Percentiles rank a stretch among this genome's conserved stretches.
phyloP scores from a whole-genome alignment of 1,284 basidiomycete species.

The Phlebopus sp. region DNA sequence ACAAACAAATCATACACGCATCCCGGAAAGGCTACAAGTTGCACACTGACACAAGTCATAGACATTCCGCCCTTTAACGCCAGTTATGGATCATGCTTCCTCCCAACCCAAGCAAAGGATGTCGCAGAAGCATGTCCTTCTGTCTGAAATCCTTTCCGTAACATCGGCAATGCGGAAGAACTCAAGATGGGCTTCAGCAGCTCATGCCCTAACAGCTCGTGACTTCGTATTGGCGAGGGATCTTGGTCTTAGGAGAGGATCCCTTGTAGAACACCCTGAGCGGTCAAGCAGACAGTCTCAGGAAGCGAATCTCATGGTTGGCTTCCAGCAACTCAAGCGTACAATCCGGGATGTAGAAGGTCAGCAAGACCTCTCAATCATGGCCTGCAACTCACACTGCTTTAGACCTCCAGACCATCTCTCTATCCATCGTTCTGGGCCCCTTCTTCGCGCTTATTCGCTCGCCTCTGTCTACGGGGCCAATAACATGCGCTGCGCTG shows the following conservation, averaged over 20 bases:
- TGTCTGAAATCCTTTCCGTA: conserved; percentile 88
- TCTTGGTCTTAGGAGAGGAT: conserved; percentile 66
- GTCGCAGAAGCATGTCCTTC: conserved; percentile 73
- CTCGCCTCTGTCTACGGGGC: conserved; percentile 90
- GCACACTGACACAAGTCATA: not conserved
- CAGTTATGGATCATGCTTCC: conserved; percentile 17
- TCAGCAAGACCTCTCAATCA: conserved; percentile 37
- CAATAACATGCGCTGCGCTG: conserved; percentile 89
- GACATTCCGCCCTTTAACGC: not conserved
- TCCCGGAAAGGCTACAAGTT: not conserved
- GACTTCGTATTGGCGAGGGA: conserved; percentile 68
- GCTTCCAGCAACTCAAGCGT: conserved; percentile 85
- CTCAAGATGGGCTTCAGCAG: conserved; percentile 83
- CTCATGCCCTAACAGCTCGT: conserved; percentile 55
- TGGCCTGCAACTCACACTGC: conserved; percentile 15
- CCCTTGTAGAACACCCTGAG: conserved; percentile 39
- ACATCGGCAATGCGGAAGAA: conserved; percentile 98
- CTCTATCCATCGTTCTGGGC: conserved; percentile 63
- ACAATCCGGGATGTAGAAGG: conserved; percentile 72
- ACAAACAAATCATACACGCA: conserved; percentile 19
- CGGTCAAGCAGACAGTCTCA: conserved; percentile 47
- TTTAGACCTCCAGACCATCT: conserved; percentile 57
- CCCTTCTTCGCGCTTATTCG: conserved; percentile 94
- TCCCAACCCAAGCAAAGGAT: conserved; percentile 24
- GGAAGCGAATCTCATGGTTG: conserved; percentile 83